Conservation (phyloP, 2,329 filamentous ascomycete species). For the Fusarium sulawesiense region DNA sequence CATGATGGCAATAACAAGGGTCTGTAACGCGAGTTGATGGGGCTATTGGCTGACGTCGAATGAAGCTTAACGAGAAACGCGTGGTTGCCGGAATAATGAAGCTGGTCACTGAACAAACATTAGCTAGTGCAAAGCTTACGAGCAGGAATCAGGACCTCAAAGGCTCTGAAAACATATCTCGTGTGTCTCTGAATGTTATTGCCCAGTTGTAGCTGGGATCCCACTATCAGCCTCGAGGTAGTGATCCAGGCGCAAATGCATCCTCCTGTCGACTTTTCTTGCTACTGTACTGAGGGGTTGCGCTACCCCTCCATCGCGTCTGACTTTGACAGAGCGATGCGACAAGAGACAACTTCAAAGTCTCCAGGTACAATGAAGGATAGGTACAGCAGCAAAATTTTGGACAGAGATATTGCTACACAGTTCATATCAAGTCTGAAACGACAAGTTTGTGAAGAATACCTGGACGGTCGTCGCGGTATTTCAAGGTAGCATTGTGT, state of each 20-base stretch:
- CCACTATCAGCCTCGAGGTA: background rate
- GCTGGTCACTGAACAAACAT: constrained; percentile 10
- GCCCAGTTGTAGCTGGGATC: background rate
- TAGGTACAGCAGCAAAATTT: background rate
- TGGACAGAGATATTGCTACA: background rate
- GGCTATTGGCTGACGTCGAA: constrained; percentile 29
- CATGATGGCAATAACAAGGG: constrained; percentile 34
- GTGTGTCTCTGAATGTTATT: background rate
- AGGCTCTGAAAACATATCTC: background rate
- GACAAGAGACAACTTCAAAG: constrained; percentile 25
- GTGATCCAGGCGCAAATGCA: background rate
- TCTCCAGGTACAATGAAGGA: background rate
- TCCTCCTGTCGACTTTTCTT: background rate
- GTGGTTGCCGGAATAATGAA: constrained; percentile 13
- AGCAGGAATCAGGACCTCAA: background rate
- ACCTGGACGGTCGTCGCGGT: background rate
- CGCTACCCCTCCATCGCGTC: constrained; percentile 31
- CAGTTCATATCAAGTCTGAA: background rate
- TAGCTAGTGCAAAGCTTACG: background rate
- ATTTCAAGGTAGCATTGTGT: background rate
- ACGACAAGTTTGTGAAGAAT: background rate
- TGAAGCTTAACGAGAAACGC: constrained; percentile 32
- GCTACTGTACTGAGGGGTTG: constrained; percentile 16
- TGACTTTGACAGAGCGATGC: constrained; percentile 8
- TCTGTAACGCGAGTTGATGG: constrained; percentile 39